Conservation (phyloP, 139 green algal genomes). For the Parachlorella kessleri region DNA sequence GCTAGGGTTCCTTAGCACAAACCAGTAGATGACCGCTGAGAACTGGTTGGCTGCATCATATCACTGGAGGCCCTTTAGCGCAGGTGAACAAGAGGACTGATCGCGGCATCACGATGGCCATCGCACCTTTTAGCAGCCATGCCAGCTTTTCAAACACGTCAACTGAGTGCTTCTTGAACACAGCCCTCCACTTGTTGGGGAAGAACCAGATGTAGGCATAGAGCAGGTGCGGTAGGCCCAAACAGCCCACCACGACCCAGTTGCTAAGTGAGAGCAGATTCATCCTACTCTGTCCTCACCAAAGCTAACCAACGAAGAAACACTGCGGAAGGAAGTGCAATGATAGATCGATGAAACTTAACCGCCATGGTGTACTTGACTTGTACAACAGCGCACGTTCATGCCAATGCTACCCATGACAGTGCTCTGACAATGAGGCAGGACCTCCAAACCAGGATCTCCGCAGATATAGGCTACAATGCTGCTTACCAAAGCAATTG, state of each 20-base stretch:
- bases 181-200: conserved; percentile 40
- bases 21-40: conserved; percentile 47
- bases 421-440: no score
- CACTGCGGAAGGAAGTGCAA: neutral
- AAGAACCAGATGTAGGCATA: conserved; percentile 77
- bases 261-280: conserved; percentile 16
- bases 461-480: no score
- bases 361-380: neutral
- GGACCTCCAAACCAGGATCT: no score
- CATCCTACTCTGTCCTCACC: neutral
- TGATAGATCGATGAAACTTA: neutral
- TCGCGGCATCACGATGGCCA: neutral
- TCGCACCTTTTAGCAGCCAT: conserved; percentile 58
- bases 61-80: neutral
- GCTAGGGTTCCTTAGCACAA: conserved; percentile 24
- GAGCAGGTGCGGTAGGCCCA: conserved; percentile 68
- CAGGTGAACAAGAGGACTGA: neutral
- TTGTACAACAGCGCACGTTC: conserved; percentile 3
- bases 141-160: conserved; percentile 55
- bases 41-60: conserved; percentile 39
- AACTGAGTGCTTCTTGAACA: conserved; percentile 53
- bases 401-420: no score
- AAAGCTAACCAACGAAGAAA: neutral
- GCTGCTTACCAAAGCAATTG: no score
- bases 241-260: conserved; percentile 11